phyloP scores from a whole-genome alignment of 192 early-diverging fungal genomes.

The Endogone sp. region DNA sequence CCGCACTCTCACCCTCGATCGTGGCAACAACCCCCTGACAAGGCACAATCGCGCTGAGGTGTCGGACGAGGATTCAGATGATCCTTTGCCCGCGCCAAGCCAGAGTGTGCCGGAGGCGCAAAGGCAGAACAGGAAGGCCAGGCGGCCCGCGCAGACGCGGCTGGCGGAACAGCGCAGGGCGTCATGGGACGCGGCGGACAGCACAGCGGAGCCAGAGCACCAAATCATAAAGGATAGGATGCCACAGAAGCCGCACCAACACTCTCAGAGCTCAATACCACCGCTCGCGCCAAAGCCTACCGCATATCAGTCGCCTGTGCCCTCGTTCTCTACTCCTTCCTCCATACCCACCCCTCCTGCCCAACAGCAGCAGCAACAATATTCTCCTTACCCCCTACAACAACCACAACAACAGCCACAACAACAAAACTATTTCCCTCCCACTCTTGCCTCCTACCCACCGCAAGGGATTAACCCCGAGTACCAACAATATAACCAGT shows the following conservation, averaged over 20 bases:
- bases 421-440: not conserved
- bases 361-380: not conserved
- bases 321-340: not conserved
- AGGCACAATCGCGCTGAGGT: not conserved
- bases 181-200: not conserved
- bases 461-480: not conserved
- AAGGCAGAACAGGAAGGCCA: no score
- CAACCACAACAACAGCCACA: not conserved
- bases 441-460: not conserved
- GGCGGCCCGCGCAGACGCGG: no score
- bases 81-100: no score
- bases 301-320: no score
- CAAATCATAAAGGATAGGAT: no score
- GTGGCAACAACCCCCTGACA: slow-evolving; percentile 14
- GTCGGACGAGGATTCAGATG: not conserved
- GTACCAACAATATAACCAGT: not conserved
- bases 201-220: no score
- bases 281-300: not conserved
- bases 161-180: not conserved
- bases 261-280: not conserved
- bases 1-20: slow-evolving; percentile 26
- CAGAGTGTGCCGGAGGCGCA: no score
- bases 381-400: not conserved
- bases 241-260: no score
- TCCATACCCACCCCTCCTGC: not conserved